These are phyloP conservation scores for Xylariomycetidae sp. DNA, from an alignment of 2,329 filamentous ascomycete species.

Conservation along the genomic window DNA sequence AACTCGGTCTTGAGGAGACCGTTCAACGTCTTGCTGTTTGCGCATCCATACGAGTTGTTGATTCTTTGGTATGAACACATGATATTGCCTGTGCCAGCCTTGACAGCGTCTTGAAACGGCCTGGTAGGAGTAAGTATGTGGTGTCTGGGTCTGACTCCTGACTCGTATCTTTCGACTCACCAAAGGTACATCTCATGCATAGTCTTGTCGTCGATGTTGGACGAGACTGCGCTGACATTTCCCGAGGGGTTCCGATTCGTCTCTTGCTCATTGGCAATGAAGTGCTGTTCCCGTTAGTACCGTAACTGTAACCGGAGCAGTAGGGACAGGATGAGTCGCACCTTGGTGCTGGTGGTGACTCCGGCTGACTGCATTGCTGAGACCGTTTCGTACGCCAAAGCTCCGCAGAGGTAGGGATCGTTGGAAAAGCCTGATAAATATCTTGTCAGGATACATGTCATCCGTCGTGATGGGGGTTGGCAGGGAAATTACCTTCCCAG, in stretches of 20 bases:
- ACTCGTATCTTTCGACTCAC: too few relatives aligned
- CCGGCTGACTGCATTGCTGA: slow-evolving; percentile 63
- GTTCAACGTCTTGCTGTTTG: slow-evolving; percentile 63
- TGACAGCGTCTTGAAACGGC: slow-evolving; percentile 64
- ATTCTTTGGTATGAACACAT: slow-evolving; percentile 65
- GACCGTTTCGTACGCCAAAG: slow-evolving; percentile 47
- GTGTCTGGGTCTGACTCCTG: too few relatives aligned
- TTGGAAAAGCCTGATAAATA: slow-evolving; percentile 27
- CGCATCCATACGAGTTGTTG: slow-evolving; percentile 66
- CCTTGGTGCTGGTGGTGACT: slow-evolving; percentile 60
- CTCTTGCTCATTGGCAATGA: slow-evolving; percentile 70
- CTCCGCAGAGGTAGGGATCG: slow-evolving; percentile 56
- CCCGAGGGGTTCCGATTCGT: slow-evolving; percentile 56
- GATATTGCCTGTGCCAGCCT: slow-evolving; percentile 50
- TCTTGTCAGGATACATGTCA: background rate
- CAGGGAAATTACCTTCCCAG: slow-evolving; percentile 51
- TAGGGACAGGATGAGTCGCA: slow-evolving; percentile 10
- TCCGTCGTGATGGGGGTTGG: background rate
- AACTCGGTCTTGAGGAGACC: slow-evolving; percentile 58
- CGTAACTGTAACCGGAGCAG: background rate
- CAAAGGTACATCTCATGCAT: slow-evolving; percentile 61
- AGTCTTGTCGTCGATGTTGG: slow-evolving; percentile 55
- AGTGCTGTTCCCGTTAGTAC: slow-evolving; percentile 39
- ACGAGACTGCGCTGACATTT: slow-evolving; percentile 45
- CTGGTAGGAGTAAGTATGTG: slow-evolving; percentile 21